Percentiles rank a stretch among this genome's conserved stretches.
Conservation (phyloP, 2,329 filamentous ascomycete genomes). For the Penicillium occitanis region DNA sequence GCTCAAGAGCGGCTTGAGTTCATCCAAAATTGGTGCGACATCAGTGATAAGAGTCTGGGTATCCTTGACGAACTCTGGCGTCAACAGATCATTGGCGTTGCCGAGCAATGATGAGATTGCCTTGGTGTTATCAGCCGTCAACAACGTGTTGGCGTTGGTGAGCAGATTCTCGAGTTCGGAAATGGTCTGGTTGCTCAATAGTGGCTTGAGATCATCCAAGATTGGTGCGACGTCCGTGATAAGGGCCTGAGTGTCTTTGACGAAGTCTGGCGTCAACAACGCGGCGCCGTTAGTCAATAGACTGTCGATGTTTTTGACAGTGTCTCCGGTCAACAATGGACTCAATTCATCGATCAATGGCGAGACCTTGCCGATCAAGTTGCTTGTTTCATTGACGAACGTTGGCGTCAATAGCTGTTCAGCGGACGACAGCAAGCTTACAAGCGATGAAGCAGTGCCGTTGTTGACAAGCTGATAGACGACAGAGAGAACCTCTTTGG, state of each 20-base stretch:
- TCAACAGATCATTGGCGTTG: slow-evolving; percentile 26
- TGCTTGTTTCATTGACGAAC: slow-evolving; percentile 22
- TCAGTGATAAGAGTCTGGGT: slow-evolving; percentile 17
- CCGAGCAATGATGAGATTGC: slow-evolving; percentile 17
- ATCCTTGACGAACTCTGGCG: slow-evolving; percentile 15
- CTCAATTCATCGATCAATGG: slow-evolving; percentile 25
- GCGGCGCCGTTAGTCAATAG: slow-evolving; percentile 28
- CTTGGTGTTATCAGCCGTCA: slow-evolving; percentile 24
- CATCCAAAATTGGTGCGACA: slow-evolving; percentile 18
- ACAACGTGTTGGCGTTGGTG: slow-evolving; percentile 24
- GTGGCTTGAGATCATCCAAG: slow-evolving; percentile 23
- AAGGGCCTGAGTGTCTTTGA: slow-evolving; percentile 22
- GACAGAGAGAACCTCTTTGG: slow-evolving; percentile 25
- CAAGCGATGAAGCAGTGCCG: slow-evolving; percentile 10
- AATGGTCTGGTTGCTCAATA: slow-evolving; percentile 17
- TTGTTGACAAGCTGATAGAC: slow-evolving; percentile 18
- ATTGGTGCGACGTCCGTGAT: slow-evolving; percentile 25
- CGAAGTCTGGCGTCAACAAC: slow-evolving; percentile 27
- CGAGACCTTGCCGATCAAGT: slow-evolving; percentile 25
- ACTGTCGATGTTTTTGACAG: slow-evolving; percentile 27
- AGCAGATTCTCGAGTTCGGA: slow-evolving; percentile 22
- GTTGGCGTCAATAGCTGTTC: slow-evolving; percentile 18
- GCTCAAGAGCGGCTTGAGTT: slow-evolving; percentile 19
- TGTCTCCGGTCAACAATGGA: slow-evolving; percentile 28
- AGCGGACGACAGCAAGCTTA: slow-evolving; percentile 14